Percentiles rank a stretch among this genome's conserved stretches.
These are phyloP conservation scores for Linanthus parryae DNA, from an alignment of 148 eudicot species.

Conservation along the genomic window DNA sequence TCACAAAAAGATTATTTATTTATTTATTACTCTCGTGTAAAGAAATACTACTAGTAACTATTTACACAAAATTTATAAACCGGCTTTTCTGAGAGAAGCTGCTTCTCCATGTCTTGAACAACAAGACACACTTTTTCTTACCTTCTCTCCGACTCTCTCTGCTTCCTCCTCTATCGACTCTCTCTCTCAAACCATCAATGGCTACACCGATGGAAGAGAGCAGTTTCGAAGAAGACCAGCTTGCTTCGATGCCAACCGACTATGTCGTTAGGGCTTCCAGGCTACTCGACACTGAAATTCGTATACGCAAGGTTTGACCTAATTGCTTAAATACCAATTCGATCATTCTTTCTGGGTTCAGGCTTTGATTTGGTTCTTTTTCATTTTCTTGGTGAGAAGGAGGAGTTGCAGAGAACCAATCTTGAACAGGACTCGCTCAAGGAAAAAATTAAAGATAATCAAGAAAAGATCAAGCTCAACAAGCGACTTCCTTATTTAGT, in stretches of 20 bases:
- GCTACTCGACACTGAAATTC: constrained; percentile 79
- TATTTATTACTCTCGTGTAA: too few species aligned
- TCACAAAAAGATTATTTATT: too few species aligned
- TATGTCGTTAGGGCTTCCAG: constrained; percentile 65
- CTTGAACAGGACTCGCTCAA: constrained; percentile 64
- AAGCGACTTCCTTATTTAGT: constrained; percentile 90
- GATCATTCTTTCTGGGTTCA: too few species aligned
- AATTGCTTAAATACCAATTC: too few species aligned
- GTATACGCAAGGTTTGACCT: constrained; percentile 47
- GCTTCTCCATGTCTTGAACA: too few species aligned
- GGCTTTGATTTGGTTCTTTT: not conserved
- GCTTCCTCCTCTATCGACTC: too few species aligned
- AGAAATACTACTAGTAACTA: too few species aligned
- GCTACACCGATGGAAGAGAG: constrained; percentile 68
- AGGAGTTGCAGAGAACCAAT: constrained; percentile 63
- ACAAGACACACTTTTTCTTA: too few species aligned
- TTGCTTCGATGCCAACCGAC: constrained; percentile 63
- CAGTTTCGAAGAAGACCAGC: constrained; percentile 58
- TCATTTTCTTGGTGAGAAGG: constrained; percentile 32
- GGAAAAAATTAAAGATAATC: constrained; percentile 87
- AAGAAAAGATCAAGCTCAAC: constrained; percentile 85
- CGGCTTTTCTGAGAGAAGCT: too few species aligned
- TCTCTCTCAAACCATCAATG: constrained; percentile 46
- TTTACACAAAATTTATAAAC: too few species aligned
- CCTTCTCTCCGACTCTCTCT: too few species aligned